Evolutionary conservation across 1,284 basidiomycete species (phyloP).

Genomic region (Malassezia caprae): DNA sequence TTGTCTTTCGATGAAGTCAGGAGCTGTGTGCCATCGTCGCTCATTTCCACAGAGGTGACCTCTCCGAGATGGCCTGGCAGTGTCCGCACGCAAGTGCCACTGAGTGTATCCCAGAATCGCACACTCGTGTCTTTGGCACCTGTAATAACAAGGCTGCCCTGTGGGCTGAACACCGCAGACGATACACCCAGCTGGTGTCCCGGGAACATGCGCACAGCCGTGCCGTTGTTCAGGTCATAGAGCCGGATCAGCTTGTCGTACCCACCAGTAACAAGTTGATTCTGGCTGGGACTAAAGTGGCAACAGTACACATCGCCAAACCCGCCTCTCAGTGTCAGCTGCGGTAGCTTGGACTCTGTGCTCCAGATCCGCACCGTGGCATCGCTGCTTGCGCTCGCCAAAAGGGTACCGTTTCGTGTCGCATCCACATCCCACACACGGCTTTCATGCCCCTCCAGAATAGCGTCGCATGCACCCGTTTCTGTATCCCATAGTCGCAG

Average conservation of each 20-base stretch:
- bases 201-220: constrained; percentile 52
- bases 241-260: constrained; percentile 52
- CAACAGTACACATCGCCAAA: constrained; percentile 52
- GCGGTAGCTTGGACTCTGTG: constrained; percentile 22
- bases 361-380: constrained; percentile 52
- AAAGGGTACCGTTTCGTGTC: constrained; percentile 29
- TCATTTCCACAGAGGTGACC: constrained; percentile 52
- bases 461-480: constrained; percentile 30
- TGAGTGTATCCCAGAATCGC: constrained; percentile 52
- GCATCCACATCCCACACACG: constrained; percentile 51
- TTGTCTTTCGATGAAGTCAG: constrained; percentile 52
- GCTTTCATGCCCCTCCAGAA: constrained; percentile 49
- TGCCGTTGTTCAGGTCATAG: constrained; percentile 51
- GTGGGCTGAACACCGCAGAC: constrained; percentile 50
- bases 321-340: constrained; percentile 23
- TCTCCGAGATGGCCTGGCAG: constrained; percentile 52
- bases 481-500: constrained; percentile 40
- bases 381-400: constrained; percentile 51
- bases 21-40: constrained; percentile 50
- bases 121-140: constrained; percentile 52
- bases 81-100: constrained; percentile 50
- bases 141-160: constrained; percentile 51
- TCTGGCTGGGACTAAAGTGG: constrained; percentile 49
- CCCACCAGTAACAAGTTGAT: constrained; percentile 50
- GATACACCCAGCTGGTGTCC: constrained; percentile 51